A percentile compares a stretch with the other conserved stretches of the same genome.
These are phyloP conservation scores for Hypomontagnella submonticulosa DNA, from an alignment of 495 filamentous ascomycete species.

Conservation along the genomic window DNA sequence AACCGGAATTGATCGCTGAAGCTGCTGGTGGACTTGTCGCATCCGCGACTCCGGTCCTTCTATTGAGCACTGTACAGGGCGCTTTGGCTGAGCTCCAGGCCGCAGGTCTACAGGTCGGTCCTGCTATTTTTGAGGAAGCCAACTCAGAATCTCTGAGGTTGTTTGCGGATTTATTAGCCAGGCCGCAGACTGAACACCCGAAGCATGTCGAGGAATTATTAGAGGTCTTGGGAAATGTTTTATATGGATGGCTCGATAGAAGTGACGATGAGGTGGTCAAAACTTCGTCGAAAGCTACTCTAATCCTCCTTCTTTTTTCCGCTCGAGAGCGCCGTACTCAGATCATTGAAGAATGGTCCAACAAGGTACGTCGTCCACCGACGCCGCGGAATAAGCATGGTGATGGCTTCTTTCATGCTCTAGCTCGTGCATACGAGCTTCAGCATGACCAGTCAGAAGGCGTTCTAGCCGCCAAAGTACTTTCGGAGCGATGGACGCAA, in stretches of 20 bases:
- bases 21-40: slow-evolving; percentile 68
- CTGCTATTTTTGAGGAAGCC: slow-evolving; percentile 25
- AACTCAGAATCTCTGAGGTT: slow-evolving; percentile 6
- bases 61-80: slow-evolving; percentile 20
- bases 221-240: slow-evolving; percentile 29
- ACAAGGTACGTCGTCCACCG: slow-evolving; percentile 46
- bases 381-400: slow-evolving; percentile 46
- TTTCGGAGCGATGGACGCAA: slow-evolving; percentile 53
- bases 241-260: slow-evolving; percentile 55
- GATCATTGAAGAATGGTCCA: slow-evolving; percentile 54
- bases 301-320: slow-evolving; percentile 54
- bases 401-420: slow-evolving; percentile 57
- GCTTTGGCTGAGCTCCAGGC: neutral
- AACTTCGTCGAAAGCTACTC: slow-evolving; percentile 55
- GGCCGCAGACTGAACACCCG: slow-evolving; percentile 9
- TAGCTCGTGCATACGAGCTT: slow-evolving; percentile 45
- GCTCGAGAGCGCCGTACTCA: slow-evolving; percentile 38
- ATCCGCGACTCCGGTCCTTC: slow-evolving; percentile 53
- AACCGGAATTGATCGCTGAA: slow-evolving; percentile 76
- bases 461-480: slow-evolving; percentile 31
- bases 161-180: slow-evolving; percentile 26
- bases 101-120: slow-evolving; percentile 19
- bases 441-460: slow-evolving; percentile 10
- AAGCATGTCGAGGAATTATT: slow-evolving; percentile 42
- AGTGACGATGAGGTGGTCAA: slow-evolving; percentile 56